Conservation (phyloP, 148 eudicot species). For the Oxyria digyna region DNA sequence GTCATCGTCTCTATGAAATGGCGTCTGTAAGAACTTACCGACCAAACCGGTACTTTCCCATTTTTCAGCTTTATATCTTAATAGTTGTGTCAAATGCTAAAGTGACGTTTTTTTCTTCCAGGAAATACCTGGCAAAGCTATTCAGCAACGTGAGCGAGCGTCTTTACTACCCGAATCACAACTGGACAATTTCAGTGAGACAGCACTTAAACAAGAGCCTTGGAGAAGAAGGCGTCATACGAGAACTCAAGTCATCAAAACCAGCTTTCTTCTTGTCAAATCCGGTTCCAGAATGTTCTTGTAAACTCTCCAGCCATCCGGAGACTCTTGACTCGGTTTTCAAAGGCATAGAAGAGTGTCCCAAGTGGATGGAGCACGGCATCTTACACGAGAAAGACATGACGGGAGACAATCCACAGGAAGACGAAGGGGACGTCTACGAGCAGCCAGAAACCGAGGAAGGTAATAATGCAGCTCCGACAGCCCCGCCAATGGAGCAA, state of each 20-base stretch:
- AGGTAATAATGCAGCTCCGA: slow-evolving; percentile 16
- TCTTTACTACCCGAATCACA: slow-evolving; percentile 60
- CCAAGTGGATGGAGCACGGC: slow-evolving; percentile 47
- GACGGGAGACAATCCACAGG: slow-evolving; percentile 35
- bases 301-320: slow-evolving; percentile 37
- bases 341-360: slow-evolving; percentile 44
- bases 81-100: too few relatives aligned
- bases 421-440: slow-evolving; percentile 46
- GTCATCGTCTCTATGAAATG: slow-evolving; percentile 75
- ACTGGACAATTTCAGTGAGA: slow-evolving; percentile 60
- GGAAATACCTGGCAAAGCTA: slow-evolving; percentile 63
- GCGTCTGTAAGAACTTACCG: slow-evolving; percentile 79
- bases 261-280: slow-evolving; percentile 54
- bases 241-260: slow-evolving; percentile 40
- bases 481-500: slow-evolving; percentile 33
- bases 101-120: too few relatives aligned
- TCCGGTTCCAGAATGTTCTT: slow-evolving; percentile 86
- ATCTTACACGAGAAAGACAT: slow-evolving; percentile 21
- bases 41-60: slow-evolving; percentile 59
- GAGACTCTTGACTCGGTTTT: slow-evolving; percentile 20
- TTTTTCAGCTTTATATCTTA: too few relatives aligned
- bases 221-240: slow-evolving; percentile 52
- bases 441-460: slow-evolving; percentile 38
- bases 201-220: slow-evolving; percentile 73
- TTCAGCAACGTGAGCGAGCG: slow-evolving; percentile 45